These are phyloP conservation scores for Globisporangium cederbergense DNA, from an alignment of 352 stramenopile species.

Conservation along the genomic window DNA sequence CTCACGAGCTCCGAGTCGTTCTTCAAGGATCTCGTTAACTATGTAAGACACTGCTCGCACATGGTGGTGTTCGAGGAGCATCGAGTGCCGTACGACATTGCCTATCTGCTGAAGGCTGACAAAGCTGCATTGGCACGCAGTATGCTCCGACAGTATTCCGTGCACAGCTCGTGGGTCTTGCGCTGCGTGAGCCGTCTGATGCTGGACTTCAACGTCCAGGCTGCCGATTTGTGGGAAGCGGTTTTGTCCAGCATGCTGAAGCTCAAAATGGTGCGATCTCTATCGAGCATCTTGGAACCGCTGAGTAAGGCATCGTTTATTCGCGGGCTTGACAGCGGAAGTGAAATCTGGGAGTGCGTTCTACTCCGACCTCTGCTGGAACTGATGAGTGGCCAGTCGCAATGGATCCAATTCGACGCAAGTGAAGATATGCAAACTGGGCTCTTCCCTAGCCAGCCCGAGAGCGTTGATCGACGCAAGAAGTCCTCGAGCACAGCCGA, in stretches of 20 bases:
- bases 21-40: slow-evolving; percentile 34
- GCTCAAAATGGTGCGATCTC: slow-evolving; percentile 43
- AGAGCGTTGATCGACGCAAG: background rate
- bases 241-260: slow-evolving; percentile 41
- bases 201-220: slow-evolving; percentile 49
- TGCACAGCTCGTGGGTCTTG: slow-evolving; percentile 30
- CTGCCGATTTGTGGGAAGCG: slow-evolving; percentile 42
- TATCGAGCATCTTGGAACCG: slow-evolving; percentile 31
- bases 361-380: slow-evolving; percentile 24
- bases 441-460: background rate
- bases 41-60: slow-evolving; percentile 32
- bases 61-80: slow-evolving; percentile 57
- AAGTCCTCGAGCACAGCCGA: background rate
- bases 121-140: slow-evolving; percentile 44
- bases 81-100: slow-evolving; percentile 42
- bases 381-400: slow-evolving; percentile 5
- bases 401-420: slow-evolving; percentile 4
- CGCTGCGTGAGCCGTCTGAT: slow-evolving; percentile 37
- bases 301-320: slow-evolving; percentile 37
- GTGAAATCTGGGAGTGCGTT: slow-evolving; percentile 38
- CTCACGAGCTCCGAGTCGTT: slow-evolving; percentile 16
- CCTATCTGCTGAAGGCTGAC: slow-evolving; percentile 34
- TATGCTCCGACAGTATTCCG: slow-evolving; percentile 38
- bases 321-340: slow-evolving; percentile 28
- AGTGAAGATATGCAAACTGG: background rate